phyloP scores from a whole-genome alignment of 371 early-diverging fungal genomes.

The Mortierella sp. region DNA sequence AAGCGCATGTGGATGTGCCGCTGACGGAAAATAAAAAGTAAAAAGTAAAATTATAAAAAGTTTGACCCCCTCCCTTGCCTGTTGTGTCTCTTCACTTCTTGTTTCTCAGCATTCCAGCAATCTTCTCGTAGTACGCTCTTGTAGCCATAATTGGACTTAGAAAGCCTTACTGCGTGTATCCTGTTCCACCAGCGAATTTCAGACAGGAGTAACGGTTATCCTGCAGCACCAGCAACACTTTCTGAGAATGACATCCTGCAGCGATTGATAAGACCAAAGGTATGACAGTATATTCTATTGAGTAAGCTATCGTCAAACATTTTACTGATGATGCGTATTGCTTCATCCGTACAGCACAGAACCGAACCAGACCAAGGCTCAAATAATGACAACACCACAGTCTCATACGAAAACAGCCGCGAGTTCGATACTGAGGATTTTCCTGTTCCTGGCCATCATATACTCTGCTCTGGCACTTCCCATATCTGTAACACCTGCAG shows the following conservation, averaged over 20 bases:
- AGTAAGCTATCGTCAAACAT: too few species aligned
- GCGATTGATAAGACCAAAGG: background rate
- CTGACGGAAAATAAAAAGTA: background rate
- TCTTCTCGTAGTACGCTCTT: background rate
- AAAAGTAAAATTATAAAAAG: too few species aligned
- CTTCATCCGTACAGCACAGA: background rate
- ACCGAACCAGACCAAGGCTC: background rate
- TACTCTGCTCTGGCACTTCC: slow-evolving; percentile 14
- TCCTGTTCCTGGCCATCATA: background rate
- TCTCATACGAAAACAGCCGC: background rate
- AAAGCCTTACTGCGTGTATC: background rate
- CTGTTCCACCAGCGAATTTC: background rate
- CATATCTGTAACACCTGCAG: slow-evolving; percentile 26
- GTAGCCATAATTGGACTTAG: background rate
- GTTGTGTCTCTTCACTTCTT: background rate
- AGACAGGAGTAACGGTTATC: background rate
- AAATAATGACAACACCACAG: background rate
- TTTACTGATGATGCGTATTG: too few species aligned
- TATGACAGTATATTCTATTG: background rate
- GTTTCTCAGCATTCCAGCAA: background rate
- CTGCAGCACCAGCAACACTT: too few species aligned
- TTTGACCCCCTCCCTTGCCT: too few species aligned
- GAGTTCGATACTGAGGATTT: background rate
- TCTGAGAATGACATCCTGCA: slow-evolving; percentile 1
- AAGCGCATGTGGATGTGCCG: background rate